Evolutionary conservation across 371 early-diverging fungal species (phyloP).

Genomic region (Mucor racemosus): DNA sequence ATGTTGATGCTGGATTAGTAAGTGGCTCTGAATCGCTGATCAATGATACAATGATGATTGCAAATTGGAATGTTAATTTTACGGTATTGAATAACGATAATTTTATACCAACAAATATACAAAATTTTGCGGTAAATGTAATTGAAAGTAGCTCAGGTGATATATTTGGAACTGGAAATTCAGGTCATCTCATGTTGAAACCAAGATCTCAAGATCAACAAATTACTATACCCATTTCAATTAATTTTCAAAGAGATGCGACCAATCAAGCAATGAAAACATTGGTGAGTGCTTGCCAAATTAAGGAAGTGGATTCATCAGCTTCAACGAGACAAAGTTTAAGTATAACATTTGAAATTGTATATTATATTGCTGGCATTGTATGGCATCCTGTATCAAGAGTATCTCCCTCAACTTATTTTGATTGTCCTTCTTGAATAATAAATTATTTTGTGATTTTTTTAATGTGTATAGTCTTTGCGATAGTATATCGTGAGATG

Average conservation of each 20-base stretch:
- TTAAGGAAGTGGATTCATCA: slow-evolving; percentile 4
- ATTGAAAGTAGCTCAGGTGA: slow-evolving; percentile 27
- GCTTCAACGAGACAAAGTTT: slow-evolving; percentile 13
- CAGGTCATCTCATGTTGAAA: slow-evolving; percentile 12
- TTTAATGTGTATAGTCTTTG: too few species aligned
- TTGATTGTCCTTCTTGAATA: slow-evolving; percentile 31
- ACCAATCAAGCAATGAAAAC: slow-evolving; percentile 16
- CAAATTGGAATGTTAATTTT: slow-evolving; percentile 38
- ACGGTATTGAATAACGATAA: slow-evolving; percentile 32
- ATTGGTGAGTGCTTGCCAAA: slow-evolving; percentile 18
- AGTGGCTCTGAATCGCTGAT: slow-evolving; percentile 9
- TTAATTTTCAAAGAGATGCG: slow-evolving; percentile 19
- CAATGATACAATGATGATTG: slow-evolving; percentile 18
- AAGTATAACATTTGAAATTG: slow-evolving; percentile 30
- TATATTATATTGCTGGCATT: slow-evolving; percentile 38
- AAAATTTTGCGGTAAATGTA: slow-evolving; percentile 23
- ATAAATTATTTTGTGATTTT: neutral
- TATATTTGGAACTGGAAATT: slow-evolving; percentile 22
- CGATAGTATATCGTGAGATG: too few species aligned
- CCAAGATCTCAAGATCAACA: slow-evolving; percentile 19
- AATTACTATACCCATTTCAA: slow-evolving; percentile 13
- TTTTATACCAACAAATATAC: slow-evolving; percentile 36
- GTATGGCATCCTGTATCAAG: slow-evolving; percentile 26
- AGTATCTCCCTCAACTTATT: slow-evolving; percentile 25
- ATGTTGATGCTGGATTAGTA: slow-evolving; percentile 21